A percentile compares a stretch with the other conserved stretches of the same genome.
phyloP scores from a whole-genome alignment of 2,329 filamentous ascomycete genomes.

The Hypoxylon sp. region DNA sequence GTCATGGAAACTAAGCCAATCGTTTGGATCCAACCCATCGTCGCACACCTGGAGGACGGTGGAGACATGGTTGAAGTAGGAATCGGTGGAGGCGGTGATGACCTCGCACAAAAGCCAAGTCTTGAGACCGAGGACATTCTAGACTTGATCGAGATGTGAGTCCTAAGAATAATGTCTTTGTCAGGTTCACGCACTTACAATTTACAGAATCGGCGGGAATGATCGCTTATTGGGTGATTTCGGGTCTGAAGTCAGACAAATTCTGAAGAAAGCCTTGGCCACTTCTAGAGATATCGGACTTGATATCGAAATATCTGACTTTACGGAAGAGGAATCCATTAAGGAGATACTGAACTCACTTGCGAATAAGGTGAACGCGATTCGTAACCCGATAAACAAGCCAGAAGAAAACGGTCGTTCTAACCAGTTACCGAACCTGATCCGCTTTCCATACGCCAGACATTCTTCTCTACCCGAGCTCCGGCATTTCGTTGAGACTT shows the following conservation, averaged over 20 bases:
- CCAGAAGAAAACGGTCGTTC: not conserved
- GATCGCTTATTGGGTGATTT: constrained; percentile 23
- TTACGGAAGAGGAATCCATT: constrained; percentile 46
- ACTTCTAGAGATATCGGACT: constrained; percentile 56
- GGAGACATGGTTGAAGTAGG: constrained; percentile 79
- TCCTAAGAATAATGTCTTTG: constrained; percentile 1
- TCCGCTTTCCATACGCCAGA: constrained; percentile 85
- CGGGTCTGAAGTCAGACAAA: constrained; percentile 22
- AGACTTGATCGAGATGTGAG: constrained; percentile 61
- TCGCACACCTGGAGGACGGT: constrained; percentile 74
- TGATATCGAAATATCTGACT: constrained; percentile 51
- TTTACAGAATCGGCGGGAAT: constrained; percentile 15
- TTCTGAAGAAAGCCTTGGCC: constrained; percentile 47
- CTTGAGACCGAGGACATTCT: constrained; percentile 68
- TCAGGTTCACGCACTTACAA: constrained; percentile 9
- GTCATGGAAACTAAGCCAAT: constrained; percentile 65
- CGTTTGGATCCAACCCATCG: constrained; percentile 84
- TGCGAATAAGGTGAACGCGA: constrained; percentile 36
- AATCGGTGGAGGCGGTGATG: constrained; percentile 83
- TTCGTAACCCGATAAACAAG: constrained; percentile 37
- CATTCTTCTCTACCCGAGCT: constrained; percentile 90
- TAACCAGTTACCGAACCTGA: constrained; percentile 57
- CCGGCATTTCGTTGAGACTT: constrained; percentile 75
- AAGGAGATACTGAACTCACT: constrained; percentile 40
- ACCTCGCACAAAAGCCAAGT: constrained; percentile 77